Evolutionary conservation across 345 rosid genomes (phyloP).

Genomic region (Anacardium occidentale): DNA sequence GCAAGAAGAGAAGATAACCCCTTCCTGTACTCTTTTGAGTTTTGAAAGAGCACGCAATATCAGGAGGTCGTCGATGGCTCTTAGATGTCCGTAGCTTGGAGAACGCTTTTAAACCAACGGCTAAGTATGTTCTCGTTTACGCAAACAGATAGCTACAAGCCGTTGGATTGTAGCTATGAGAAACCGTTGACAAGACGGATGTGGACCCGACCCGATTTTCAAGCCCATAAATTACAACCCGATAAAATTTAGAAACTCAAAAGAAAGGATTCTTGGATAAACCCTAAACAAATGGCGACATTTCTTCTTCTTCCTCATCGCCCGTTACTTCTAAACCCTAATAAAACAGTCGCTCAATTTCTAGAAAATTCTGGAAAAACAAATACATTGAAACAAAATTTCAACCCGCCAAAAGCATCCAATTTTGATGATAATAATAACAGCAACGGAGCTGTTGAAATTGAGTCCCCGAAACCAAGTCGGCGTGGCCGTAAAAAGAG

Average conservation of each 20-base stretch:
- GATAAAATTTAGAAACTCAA: too few species aligned
- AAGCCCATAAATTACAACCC: background rate
- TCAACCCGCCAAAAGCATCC: constrained; percentile 33
- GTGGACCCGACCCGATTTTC: background rate
- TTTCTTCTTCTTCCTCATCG: constrained; percentile 47
- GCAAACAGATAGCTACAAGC: background rate
- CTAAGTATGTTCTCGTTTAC: background rate
- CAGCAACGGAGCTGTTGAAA: constrained; percentile 39
- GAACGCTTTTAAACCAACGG: constrained; percentile 21
- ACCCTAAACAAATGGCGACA: constrained; percentile 56
- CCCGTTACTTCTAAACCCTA: background rate
- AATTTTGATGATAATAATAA: constrained; percentile 22
- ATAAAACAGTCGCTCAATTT: too few species aligned
- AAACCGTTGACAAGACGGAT: background rate
- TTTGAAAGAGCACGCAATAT: too few species aligned
- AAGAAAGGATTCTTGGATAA: too few species aligned
- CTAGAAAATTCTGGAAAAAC: too few species aligned
- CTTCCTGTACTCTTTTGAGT: background rate
- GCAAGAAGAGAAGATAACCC: background rate
- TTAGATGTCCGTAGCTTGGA: too few species aligned
- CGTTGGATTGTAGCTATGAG: constrained; percentile 15
- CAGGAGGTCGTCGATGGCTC: too few species aligned
- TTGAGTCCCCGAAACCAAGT: constrained; percentile 53
- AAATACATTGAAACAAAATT: background rate
- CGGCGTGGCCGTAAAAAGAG: constrained; percentile 71